phyloP scores from a whole-genome alignment of 495 filamentous ascomycete species.

The Penicillium dipodomyicola region DNA sequence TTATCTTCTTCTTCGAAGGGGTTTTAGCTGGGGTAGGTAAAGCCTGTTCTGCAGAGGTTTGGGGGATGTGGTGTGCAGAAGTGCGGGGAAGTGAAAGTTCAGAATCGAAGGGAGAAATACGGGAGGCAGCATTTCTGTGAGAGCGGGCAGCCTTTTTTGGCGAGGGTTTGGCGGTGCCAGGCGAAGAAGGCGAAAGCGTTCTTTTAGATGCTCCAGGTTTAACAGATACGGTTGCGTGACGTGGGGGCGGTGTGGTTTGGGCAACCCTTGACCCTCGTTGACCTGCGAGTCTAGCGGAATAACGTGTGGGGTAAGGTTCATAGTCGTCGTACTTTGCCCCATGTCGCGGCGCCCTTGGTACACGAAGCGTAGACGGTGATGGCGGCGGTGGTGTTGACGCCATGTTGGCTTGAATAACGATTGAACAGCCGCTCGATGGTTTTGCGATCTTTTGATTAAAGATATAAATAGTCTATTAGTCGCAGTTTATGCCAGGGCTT shows the following conservation, averaged over 20 bases:
- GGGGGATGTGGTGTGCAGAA: conserved; percentile 20
- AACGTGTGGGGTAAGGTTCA: conserved; percentile 60
- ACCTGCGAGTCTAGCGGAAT: conserved; percentile 48
- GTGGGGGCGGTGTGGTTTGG: conserved; percentile 41
- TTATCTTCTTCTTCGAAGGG: conserved; percentile 60
- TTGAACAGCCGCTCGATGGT: conserved; percentile 1
- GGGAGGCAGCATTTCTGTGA: conserved; percentile 5
- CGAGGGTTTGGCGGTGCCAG: not conserved
- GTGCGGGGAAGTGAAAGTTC: conserved; percentile 7
- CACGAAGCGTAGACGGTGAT: conserved; percentile 48
- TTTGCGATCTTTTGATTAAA: not conserved
- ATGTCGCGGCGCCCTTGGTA: conserved; percentile 71
- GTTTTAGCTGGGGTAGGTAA: conserved; percentile 92
- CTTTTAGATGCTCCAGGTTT: conserved; percentile 7
- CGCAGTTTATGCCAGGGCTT: not conserved
- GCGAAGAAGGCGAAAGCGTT: conserved; percentile 10
- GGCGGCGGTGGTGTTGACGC: conserved; percentile 66
- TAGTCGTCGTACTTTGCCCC: conserved; percentile 66
- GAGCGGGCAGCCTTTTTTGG: conserved; percentile 6
- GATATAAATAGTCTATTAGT: not conserved
- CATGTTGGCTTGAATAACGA: conserved; percentile 37
- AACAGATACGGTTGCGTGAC: conserved; percentile 24
- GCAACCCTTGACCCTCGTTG: conserved; percentile 34
- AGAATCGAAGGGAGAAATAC: conserved; percentile 5
- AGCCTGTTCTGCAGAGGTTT: conserved; percentile 42